Evolutionary conservation across 139 green algal genomes (phyloP).

Genomic region (Ostreobium quekettii): DNA sequence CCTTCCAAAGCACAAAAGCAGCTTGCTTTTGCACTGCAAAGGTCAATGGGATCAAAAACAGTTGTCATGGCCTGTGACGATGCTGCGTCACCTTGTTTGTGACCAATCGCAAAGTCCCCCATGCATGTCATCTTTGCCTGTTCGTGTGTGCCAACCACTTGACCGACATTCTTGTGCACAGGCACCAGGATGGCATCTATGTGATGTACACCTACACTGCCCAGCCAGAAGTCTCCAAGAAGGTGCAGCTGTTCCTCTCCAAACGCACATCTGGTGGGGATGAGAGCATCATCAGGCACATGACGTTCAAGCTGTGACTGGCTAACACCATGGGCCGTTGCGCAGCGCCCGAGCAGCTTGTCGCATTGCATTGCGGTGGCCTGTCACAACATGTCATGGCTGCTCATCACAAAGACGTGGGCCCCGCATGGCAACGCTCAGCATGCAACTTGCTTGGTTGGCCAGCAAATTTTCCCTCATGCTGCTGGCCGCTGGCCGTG

Average conservation of each 20-base stretch:
- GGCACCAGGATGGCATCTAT: conserved; percentile 76
- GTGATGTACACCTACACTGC: conserved; percentile 77
- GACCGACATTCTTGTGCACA: conserved; percentile 20
- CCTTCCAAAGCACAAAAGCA: background rate
- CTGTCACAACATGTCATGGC: too few species aligned
- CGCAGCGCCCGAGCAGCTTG: too few species aligned
- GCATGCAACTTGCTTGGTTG: too few species aligned
- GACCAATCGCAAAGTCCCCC: background rate
- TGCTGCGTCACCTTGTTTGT: background rate
- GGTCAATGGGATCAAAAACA: background rate
- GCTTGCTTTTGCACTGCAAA: background rate
- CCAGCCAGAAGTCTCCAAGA: conserved; percentile 39
- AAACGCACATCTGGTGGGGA: conserved; percentile 64
- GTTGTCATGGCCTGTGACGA: background rate
- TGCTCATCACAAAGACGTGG: too few species aligned
- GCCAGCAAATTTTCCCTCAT: too few species aligned
- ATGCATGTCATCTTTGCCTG: background rate
- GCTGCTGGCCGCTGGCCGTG: too few species aligned
- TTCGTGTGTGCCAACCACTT: background rate
- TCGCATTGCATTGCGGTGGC: too few species aligned
- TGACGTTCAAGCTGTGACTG: conserved; percentile 63
- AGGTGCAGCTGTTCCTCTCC: conserved; percentile 71
- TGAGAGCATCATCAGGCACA: conserved; percentile 68
- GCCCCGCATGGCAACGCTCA: too few species aligned
- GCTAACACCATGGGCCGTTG: too few species aligned